Percentiles rank a stretch among this genome's conserved stretches.
Conservation (phyloP, 192 early-diverging fungal species). For the Diversispora epigaea region DNA sequence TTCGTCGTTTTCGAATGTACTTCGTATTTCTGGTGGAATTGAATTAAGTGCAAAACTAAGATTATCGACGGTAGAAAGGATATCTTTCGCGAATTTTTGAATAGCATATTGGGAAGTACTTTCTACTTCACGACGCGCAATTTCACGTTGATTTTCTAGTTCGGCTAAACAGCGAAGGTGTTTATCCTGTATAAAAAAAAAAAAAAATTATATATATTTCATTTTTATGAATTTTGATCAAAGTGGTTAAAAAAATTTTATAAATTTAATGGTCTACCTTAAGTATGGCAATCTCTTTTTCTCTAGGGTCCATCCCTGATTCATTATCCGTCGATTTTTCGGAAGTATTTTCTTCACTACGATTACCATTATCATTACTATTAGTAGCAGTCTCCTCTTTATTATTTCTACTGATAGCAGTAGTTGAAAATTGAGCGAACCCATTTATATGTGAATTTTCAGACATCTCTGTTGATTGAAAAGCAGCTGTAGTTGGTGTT, state of each 20-base stretch:
- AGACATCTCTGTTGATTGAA: too few species aligned
- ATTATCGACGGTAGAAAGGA: conserved; percentile 89
- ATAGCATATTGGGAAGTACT: conserved; percentile 84
- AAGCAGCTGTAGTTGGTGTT: too few species aligned
- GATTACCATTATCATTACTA: too few species aligned
- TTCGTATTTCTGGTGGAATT: conserved; percentile 67
- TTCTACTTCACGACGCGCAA: conserved; percentile 83
- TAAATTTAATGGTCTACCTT: not conserved
- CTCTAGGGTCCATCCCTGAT: not conserved
- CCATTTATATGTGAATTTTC: too few species aligned
- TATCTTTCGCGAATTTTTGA: conserved; percentile 97
- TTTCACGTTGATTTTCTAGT: conserved; percentile 90
- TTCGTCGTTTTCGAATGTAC: conserved; percentile 44
- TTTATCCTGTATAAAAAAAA: conserved; percentile 53
- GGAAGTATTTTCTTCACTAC: not conserved
- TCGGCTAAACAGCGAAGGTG: conserved; percentile 94
- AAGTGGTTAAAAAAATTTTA: not conserved
- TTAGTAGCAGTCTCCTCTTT: too few species aligned
- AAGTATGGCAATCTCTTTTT: not conserved
- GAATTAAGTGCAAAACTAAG: conserved; percentile 85
- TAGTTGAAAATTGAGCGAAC: too few species aligned
- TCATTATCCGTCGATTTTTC: not conserved
- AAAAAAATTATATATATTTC: not conserved
- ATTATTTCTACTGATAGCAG: too few species aligned
- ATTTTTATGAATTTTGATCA: not conserved